phyloP scores from a whole-genome alignment of 163 green algal species.

The Volvox carteri region DNA sequence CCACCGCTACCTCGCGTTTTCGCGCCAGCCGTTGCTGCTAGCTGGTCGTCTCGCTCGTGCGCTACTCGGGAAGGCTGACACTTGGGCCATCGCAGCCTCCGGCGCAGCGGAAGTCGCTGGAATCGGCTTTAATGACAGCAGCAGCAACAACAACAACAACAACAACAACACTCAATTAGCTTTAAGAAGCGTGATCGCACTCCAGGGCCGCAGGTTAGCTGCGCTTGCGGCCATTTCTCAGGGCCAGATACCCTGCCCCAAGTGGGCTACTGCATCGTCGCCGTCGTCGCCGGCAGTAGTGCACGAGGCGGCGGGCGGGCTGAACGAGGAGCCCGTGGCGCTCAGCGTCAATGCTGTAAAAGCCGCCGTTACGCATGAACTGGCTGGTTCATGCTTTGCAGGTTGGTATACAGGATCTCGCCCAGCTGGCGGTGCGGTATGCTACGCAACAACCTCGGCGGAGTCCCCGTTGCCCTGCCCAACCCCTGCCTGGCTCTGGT shows the following conservation, averaged over 20 bases:
- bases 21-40: conserved; percentile 33
- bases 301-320: background rate
- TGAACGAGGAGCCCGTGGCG: background rate
- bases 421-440: background rate
- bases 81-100: background rate
- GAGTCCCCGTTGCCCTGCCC: background rate
- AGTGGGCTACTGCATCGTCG: background rate
- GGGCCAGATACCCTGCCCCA: background rate
- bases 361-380: background rate
- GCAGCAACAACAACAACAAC: background rate
- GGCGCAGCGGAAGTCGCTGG: background rate
- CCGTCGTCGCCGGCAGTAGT: background rate
- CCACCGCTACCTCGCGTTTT: conserved; percentile 34
- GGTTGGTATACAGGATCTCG: background rate
- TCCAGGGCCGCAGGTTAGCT: background rate
- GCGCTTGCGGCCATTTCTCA: background rate
- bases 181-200: background rate
- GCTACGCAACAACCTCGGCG: background rate
- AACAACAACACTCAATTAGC: background rate
- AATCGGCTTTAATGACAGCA: no score
- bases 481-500: conserved; percentile 57
- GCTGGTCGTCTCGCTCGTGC: background rate
- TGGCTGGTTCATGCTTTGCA: background rate
- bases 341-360: background rate
- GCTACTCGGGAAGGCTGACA: background rate